Base-by-base conservation (phyloP, 805 yeast genomes). In the Ogataea pini region DNA sequence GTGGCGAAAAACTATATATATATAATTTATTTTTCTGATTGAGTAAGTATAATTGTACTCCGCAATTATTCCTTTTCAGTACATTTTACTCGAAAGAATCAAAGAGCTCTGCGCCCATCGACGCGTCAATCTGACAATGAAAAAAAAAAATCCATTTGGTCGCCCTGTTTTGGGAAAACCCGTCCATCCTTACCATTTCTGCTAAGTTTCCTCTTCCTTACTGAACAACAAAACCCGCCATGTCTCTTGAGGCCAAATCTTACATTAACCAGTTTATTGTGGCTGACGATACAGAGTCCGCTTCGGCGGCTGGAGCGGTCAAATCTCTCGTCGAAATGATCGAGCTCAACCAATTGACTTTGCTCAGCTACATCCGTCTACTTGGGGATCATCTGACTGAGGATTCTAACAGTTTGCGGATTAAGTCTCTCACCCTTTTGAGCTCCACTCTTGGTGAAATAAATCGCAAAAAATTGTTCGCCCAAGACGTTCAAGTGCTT, bases 321-420 rank as follows among this genome's bases (percentile, higher is more conserved):
- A 20, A 34, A 1, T 46, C 59, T 9, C 46, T 76, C 4, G 66
- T 73, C 3, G 51, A 54, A 4, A 54, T 37, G 14, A 48, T 64
- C 7, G 58, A 56, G 28, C 41, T 50, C 7, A 58, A 59, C 38
- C 47, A 58, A 38, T 24, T 73, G 29, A 57, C 77, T 3, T 64
- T 79, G 20, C 63, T 78, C 13, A 64, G 65, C 44, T 73, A 77
- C 55, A 70, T 80, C 37, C 72, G 71, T 49, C 50, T 56, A 4
- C 60, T 79, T 42, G 84, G 84, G 1, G 72, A 74, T 7, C 64
- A 68, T 25, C 62, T 81, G 27, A 79, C 83, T 2, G 72, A 80
- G 10, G 80, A 77, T 10, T 68, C 70, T 39, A 75, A 69, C 32
- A 42, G 59, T 2, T 60, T 71, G 4, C 62, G 85, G 49, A 31